Evolutionary conservation across 306 rosid genomes (phyloP).

Genomic region (Vicia faba): DNA sequence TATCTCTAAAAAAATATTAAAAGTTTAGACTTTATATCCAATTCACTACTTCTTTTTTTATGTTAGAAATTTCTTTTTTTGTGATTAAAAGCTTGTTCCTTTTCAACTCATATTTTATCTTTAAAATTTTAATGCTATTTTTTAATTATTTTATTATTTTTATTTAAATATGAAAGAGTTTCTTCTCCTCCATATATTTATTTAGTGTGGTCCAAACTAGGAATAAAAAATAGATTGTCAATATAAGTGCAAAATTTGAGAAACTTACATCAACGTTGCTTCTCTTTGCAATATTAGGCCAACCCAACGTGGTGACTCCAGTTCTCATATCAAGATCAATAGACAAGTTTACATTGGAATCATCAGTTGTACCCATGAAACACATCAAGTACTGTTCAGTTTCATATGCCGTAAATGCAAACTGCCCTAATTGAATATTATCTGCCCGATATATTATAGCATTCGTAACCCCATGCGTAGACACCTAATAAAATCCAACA

Average conservation of each 20-base stretch:
- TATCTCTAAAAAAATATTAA: too few species aligned
- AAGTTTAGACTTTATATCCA: too few species aligned
- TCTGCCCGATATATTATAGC: constrained; percentile 34
- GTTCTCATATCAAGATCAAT: background rate
- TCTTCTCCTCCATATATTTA: too few species aligned
- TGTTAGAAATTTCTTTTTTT: too few species aligned
- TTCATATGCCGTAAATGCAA: constrained; percentile 50
- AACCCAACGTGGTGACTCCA: background rate
- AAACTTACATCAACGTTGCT: constrained; percentile 4
- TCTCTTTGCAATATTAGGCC: background rate
- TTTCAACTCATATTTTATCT: too few species aligned
- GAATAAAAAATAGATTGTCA: too few species aligned
- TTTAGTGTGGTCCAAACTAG: too few species aligned
- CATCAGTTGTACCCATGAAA: constrained; percentile 48
- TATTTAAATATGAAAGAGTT: too few species aligned
- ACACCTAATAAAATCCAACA: constrained; percentile 36
- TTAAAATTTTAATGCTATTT: too few species aligned
- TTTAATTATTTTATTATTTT: too few species aligned
- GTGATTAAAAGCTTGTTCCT: too few species aligned
- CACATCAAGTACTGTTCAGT: constrained; percentile 62
- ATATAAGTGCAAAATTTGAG: background rate
- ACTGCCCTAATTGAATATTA: constrained; percentile 53
- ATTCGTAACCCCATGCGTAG: constrained; percentile 40
- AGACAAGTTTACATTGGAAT: constrained; percentile 39
- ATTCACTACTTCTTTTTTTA: too few species aligned